Conservation (phyloP, 2,329 filamentous ascomycete species). For the Seiridium unicorne region DNA sequence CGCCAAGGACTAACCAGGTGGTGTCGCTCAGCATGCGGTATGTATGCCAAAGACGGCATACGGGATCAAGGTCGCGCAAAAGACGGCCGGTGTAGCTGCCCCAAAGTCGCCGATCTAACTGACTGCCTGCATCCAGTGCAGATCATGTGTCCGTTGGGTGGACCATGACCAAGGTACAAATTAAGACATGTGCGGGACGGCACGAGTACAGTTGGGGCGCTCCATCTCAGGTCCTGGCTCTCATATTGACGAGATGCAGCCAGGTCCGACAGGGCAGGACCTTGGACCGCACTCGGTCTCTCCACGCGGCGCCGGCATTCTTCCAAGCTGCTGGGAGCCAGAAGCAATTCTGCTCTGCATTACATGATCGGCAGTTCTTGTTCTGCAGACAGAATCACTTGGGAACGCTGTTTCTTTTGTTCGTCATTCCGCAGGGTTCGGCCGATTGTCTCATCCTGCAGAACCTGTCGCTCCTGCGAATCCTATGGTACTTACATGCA, state of each 20-base stretch:
- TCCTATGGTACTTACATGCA: not conserved
- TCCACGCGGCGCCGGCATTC: not conserved
- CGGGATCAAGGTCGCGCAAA: too few relatives aligned
- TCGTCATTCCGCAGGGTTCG: not conserved
- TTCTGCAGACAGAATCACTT: not conserved
- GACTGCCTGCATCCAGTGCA: not conserved
- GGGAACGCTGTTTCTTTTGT: not conserved
- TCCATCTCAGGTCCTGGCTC: not conserved
- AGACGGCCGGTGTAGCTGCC: not conserved
- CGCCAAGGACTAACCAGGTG: too few relatives aligned
- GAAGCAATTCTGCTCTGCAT: not conserved
- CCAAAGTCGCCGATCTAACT: not conserved
- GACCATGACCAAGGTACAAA: not conserved
- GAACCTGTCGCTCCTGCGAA: not conserved
- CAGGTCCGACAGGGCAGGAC: not conserved
- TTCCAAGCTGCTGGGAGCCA: slow-evolving; percentile 2
- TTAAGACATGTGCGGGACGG: slow-evolving; percentile 8
- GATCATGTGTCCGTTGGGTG: slow-evolving; percentile 2
- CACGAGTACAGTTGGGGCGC: slow-evolving; percentile 1
- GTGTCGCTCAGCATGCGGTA: too few relatives aligned
- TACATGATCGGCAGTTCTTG: not conserved
- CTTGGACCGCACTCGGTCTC: too few relatives aligned
- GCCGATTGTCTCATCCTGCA: not conserved
- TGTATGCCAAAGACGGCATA: too few relatives aligned
- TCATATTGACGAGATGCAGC: not conserved